These are phyloP conservation scores for Prunus kanzakura DNA, from an alignment of 306 rosid genomes.

Conservation along the genomic window DNA sequence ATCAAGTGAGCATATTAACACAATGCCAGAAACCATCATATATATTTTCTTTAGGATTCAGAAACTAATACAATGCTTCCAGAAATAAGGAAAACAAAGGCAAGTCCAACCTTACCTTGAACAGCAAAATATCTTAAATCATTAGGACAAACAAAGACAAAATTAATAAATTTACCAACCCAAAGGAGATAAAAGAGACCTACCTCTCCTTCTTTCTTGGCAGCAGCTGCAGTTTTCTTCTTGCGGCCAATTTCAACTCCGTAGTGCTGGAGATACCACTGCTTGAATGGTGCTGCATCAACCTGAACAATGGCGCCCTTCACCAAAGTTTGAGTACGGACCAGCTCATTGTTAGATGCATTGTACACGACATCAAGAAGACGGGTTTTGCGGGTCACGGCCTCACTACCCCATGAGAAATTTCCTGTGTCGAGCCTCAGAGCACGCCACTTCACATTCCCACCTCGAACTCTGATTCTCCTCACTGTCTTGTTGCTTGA, in stretches of 20 bases:
- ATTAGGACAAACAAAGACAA: background rate
- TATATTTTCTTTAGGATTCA: background rate
- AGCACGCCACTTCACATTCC: constrained; percentile 69
- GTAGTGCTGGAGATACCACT: constrained; percentile 63
- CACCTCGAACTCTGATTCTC: constrained; percentile 60
- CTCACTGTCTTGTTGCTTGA: constrained; percentile 65
- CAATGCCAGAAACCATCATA: background rate
- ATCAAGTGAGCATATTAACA: background rate
- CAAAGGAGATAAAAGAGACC: background rate
- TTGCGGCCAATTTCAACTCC: constrained; percentile 64
- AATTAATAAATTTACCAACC: background rate
- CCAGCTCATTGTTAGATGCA: constrained; percentile 68
- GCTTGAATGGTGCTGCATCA: constrained; percentile 70
- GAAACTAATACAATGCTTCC: background rate
- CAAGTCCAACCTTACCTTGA: background rate
- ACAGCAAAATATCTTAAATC: background rate
- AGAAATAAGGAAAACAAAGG: background rate
- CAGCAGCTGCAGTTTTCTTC: constrained; percentile 41
- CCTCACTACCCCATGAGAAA: constrained; percentile 66
- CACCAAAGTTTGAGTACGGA: constrained; percentile 66
- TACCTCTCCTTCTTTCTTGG: constrained; percentile 70
- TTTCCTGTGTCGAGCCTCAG: constrained; percentile 69
- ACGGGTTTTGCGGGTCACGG: constrained; percentile 56
- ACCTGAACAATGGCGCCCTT: constrained; percentile 63
- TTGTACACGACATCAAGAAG: constrained; percentile 64